Evolutionary conservation across 257 asterid species (phyloP).

Genomic region (Petrea volubilis): DNA sequence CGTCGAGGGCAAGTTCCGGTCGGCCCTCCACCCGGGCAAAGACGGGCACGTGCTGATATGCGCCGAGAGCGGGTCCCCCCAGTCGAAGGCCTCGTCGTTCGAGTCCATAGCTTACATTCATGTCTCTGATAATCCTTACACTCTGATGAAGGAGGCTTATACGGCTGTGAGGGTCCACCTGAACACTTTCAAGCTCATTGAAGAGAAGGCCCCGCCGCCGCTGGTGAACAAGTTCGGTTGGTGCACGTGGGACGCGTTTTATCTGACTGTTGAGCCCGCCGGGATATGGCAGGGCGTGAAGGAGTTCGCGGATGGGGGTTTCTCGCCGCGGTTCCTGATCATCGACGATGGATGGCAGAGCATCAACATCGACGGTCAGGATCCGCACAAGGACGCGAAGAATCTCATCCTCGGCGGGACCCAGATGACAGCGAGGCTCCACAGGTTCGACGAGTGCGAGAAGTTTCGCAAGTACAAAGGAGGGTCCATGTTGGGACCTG

Average conservation of each 20-base stretch:
- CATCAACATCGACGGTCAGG: conserved; percentile 48
- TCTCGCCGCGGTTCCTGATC: conserved; percentile 61
- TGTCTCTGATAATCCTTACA: conserved; percentile 68
- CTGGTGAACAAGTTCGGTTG: conserved; percentile 63
- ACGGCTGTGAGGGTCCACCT: conserved; percentile 62
- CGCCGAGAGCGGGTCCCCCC: conserved; percentile 70
- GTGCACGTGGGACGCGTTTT: conserved; percentile 77
- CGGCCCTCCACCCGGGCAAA: conserved; percentile 63
- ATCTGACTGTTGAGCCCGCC: conserved; percentile 57
- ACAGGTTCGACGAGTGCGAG: conserved; percentile 63
- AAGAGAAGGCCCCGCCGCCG: conserved; percentile 65
- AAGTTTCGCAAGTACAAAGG: conserved; percentile 53
- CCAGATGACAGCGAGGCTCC: conserved; percentile 74
- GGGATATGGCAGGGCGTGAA: conserved; percentile 56
- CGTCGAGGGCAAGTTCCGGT: conserved; percentile 60
- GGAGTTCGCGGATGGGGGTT: conserved; percentile 56
- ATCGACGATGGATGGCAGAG: conserved; percentile 88
- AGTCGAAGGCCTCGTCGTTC: conserved; percentile 39
- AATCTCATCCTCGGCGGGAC: conserved; percentile 68
- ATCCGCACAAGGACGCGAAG: conserved; percentile 47
- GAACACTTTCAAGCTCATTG: conserved; percentile 60
- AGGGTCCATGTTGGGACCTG: conserved; percentile 47
- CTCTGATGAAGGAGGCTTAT: conserved; percentile 67
- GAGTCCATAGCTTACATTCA: conserved; percentile 57
- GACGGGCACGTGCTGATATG: conserved; percentile 54